Conservation (phyloP, 2,329 filamentous ascomycete species). For the Ascochyta rabiei region DNA sequence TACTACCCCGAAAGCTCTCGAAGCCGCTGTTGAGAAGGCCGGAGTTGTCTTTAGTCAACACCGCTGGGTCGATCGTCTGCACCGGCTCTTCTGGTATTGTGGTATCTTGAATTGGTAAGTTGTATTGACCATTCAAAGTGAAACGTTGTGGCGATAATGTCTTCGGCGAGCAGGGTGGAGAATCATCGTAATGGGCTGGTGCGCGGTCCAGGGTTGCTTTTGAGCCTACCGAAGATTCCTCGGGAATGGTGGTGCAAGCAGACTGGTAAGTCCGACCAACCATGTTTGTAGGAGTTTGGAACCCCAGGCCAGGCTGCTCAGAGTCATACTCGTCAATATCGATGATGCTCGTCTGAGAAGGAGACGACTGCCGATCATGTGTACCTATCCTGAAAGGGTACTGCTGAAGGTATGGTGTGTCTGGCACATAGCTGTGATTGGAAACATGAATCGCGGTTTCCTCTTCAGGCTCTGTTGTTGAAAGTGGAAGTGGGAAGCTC, state of each 20-base stretch:
- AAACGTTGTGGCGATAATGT: slow-evolving; percentile 32
- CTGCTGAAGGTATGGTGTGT: slow-evolving; percentile 25
- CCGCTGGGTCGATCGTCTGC: slow-evolving; percentile 36
- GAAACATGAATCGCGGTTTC: slow-evolving; percentile 58
- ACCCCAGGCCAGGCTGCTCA: slow-evolving; percentile 24
- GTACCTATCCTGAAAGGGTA: slow-evolving; percentile 30
- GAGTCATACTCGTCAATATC: slow-evolving; percentile 32
- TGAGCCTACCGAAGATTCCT: slow-evolving; percentile 30
- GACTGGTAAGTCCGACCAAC: slow-evolving; percentile 27
- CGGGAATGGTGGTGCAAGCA: slow-evolving; percentile 31
- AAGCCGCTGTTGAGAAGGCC: slow-evolving; percentile 26
- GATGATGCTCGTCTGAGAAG: slow-evolving; percentile 16
- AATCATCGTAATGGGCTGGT: slow-evolving; percentile 28
- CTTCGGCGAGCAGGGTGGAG: slow-evolving; percentile 50
- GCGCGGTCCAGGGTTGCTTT: slow-evolving; percentile 19
- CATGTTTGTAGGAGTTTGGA: slow-evolving; percentile 26
- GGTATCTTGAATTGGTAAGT: slow-evolving; percentile 39
- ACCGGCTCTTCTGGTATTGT: slow-evolving; percentile 33
- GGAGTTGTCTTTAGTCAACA: slow-evolving; percentile 33
- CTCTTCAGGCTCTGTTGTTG: slow-evolving; percentile 75
- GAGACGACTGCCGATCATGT: slow-evolving; percentile 13
- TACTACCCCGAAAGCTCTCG: slow-evolving; percentile 10
- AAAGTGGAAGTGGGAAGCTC: slow-evolving; percentile 74
- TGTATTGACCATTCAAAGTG: slow-evolving; percentile 18
- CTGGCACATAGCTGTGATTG: slow-evolving; percentile 13